phyloP scores from a whole-genome alignment of 2,329 filamentous ascomycete genomes.

The Claviceps paspali region DNA sequence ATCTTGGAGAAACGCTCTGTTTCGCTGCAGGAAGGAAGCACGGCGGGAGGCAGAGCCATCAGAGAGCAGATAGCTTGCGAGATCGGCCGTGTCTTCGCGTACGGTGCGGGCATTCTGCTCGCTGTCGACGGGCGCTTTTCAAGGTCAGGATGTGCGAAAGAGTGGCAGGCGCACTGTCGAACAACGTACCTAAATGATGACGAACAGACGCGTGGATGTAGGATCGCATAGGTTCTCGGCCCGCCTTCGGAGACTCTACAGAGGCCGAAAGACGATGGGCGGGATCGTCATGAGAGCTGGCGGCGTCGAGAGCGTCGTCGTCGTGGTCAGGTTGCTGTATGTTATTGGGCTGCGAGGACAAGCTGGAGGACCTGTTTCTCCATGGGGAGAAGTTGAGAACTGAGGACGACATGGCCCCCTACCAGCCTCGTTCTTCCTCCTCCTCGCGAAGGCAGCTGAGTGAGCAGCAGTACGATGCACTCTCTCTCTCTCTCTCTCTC shows the following conservation, averaged over 20 bases:
- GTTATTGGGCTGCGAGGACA: constrained; percentile 18
- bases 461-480: too few species aligned
- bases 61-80: constrained; percentile 68
- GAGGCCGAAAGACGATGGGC: constrained; percentile 23
- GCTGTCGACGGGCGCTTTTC: constrained; percentile 43
- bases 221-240: constrained; percentile 54
- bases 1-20: constrained; percentile 16
- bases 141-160: constrained; percentile 7
- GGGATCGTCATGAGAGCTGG: constrained; percentile 10
- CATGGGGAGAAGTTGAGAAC: constrained; percentile 32
- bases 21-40: constrained; percentile 30
- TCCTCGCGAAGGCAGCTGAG: too few species aligned
- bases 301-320: constrained; percentile 13
- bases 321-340: constrained; percentile 12
- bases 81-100: constrained; percentile 72
- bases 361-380: constrained; percentile 27
- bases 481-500: too few species aligned
- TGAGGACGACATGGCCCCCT: constrained; percentile 28
- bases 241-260: constrained; percentile 18
- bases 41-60: constrained; percentile 34
- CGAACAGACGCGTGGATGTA: constrained; percentile 54
- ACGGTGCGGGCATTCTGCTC: constrained; percentile 64
- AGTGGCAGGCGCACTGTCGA: background rate
- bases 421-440: too few species aligned
- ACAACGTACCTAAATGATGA: constrained; percentile 35